Evolutionary conservation across 169 alveolate species (phyloP).

Genomic region (Theileria equi): DNA sequence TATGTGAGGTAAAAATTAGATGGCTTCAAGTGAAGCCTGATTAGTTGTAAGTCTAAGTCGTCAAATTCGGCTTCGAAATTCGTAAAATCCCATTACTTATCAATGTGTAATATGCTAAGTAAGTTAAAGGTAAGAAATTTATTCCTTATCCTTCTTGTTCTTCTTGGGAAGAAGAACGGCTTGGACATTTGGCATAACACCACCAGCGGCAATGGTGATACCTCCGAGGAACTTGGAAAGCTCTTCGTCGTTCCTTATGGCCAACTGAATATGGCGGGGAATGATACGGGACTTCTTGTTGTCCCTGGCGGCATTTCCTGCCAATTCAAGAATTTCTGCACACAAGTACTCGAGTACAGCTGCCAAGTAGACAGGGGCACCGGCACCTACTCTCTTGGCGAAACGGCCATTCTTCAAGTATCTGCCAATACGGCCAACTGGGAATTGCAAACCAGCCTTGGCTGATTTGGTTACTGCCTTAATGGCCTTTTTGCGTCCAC

Average conservation of each 20-base stretch:
- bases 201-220: conserved; percentile 97
- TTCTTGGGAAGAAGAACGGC: conserved; percentile 93
- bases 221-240: conserved; percentile 94
- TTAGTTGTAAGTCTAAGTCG: conserved; percentile 10
- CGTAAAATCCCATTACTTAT: neutral
- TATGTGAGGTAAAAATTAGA: conserved; percentile 2
- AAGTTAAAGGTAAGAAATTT: conserved; percentile 2
- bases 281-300: conserved; percentile 96
- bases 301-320: conserved; percentile 98
- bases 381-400: conserved; percentile 98
- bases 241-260: conserved; percentile 98
- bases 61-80: neutral
- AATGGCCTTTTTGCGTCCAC: conserved; percentile 85
- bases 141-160: conserved; percentile 62
- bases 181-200: conserved; percentile 97
- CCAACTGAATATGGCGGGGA: conserved; percentile 98
- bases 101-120: conserved; percentile 9
- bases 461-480: conserved; percentile 92
- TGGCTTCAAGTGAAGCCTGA: conserved; percentile 70
- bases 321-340: conserved; percentile 97
- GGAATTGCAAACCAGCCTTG: conserved; percentile 98
- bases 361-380: conserved; percentile 98
- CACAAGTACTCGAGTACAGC: conserved; percentile 97
- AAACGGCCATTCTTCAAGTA: conserved; percentile 95
- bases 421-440: conserved; percentile 98